Evolutionary conservation across 345 rosid genomes (phyloP).

Genomic region (Capsella bursapastoris): DNA sequence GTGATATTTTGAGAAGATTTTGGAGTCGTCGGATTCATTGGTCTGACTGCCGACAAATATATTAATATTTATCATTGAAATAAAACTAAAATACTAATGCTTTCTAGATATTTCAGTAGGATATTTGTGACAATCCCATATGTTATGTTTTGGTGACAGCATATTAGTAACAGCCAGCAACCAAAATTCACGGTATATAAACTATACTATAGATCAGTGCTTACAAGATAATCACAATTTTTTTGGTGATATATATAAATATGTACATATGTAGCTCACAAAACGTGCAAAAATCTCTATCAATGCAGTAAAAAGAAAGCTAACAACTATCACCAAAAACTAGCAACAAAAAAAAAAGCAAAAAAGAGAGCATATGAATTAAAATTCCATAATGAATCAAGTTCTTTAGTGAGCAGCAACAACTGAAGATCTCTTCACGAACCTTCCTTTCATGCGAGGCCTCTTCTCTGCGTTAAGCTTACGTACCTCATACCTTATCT

Average conservation of each 20-base stretch:
- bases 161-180: not conserved
- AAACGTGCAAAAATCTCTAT: constrained; percentile 33
- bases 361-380: not conserved
- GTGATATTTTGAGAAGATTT: not conserved
- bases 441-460: constrained; percentile 98
- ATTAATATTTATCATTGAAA: not conserved
- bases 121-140: constrained; percentile 2
- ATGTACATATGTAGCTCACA: constrained; percentile 31
- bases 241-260: constrained; percentile 24
- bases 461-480: constrained; percentile 96
- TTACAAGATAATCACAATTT: constrained; percentile 23
- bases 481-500: constrained; percentile 96
- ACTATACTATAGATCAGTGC: constrained; percentile 5
- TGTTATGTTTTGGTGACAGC: constrained; percentile 4
- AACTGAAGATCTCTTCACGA: constrained; percentile 73
- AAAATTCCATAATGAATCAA: not conserved
- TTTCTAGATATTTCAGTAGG: not conserved
- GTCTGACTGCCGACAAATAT: not conserved
- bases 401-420: constrained; percentile 35
- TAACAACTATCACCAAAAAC: constrained; percentile 19
- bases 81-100: not conserved
- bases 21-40: not conserved
- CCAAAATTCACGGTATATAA: constrained; percentile 5
- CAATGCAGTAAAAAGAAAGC: constrained; percentile 28
- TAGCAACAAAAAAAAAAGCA: constrained; percentile 24